These are phyloP conservation scores for Linnemannia schmuckeri DNA, from an alignment of 192 early-diverging fungal species.

Conservation along the genomic window DNA sequence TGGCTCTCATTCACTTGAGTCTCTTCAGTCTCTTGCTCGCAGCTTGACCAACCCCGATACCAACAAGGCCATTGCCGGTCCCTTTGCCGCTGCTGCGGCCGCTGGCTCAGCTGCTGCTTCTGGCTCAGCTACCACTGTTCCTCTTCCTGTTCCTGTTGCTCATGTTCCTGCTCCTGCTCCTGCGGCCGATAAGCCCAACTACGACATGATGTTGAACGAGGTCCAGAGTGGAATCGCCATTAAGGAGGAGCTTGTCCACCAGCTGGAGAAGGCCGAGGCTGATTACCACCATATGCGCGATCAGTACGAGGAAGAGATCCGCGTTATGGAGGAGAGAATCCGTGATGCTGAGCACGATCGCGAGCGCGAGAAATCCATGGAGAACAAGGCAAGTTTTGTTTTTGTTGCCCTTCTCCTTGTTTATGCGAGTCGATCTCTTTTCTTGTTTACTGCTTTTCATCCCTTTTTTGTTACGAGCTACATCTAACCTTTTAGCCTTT, in stretches of 20 bases:
- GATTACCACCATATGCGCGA: slow-evolving; percentile 70
- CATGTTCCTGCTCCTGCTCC: slow-evolving; percentile 5
- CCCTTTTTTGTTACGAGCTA: not conserved
- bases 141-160: slow-evolving; percentile 16
- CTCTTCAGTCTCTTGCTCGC: slow-evolving; percentile 12
- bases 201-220: slow-evolving; percentile 64
- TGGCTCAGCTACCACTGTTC: not conserved
- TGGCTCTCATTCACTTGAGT: not conserved
- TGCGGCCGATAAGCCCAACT: slow-evolving; percentile 29
- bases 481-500: not conserved
- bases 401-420: slow-evolving; percentile 19
- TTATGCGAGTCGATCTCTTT: not conserved
- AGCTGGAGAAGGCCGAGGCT: slow-evolving; percentile 66
- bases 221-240: slow-evolving; percentile 71
- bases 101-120: not conserved
- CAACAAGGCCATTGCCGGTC: slow-evolving; percentile 21
- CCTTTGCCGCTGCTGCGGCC: not conserved
- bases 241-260: slow-evolving; percentile 72
- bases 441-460: not conserved
- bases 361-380: slow-evolving; percentile 56
- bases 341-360: slow-evolving; percentile 74
- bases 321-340: slow-evolving; percentile 70
- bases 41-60: slow-evolving; percentile 7
- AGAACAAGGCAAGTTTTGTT: slow-evolving; percentile 58
- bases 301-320: slow-evolving; percentile 81